Conservation (phyloP, 345 rosid genomes). For the Syzygium jambos region DNA sequence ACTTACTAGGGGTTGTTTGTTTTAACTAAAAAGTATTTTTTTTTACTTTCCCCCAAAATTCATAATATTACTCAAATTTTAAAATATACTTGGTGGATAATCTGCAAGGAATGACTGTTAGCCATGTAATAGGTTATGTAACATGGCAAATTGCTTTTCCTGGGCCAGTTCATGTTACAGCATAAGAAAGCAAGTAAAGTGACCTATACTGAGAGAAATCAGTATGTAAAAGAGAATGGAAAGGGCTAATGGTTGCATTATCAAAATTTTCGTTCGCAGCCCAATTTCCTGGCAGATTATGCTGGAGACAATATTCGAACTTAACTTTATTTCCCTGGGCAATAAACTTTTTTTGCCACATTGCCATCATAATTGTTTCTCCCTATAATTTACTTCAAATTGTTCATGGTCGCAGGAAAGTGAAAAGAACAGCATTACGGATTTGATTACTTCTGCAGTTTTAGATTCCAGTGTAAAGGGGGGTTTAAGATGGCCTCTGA, state of each 20-base stretch:
- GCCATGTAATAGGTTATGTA: neutral
- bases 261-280: neutral
- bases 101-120: neutral
- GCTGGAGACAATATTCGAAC: neutral
- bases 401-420: constrained; percentile 32
- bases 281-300: neutral
- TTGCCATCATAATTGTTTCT: neutral
- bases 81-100: neutral
- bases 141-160: neutral
- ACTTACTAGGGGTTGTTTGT: neutral
- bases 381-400: neutral
- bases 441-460: constrained; percentile 39
- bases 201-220: too few relatives aligned
- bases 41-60: neutral
- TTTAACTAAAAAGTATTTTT: too few relatives aligned
- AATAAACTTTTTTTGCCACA: neutral
- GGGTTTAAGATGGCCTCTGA: constrained; percentile 61
- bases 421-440: constrained; percentile 34
- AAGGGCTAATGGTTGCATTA: neutral
- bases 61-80: neutral
- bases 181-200: too few relatives aligned
- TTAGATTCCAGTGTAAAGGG: constrained; percentile 58
- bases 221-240: neutral
- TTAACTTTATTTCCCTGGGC: neutral
- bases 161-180: neutral